Evolutionary conservation across 345 rosid genomes (phyloP).

Genomic region (Draba incana): DNA sequence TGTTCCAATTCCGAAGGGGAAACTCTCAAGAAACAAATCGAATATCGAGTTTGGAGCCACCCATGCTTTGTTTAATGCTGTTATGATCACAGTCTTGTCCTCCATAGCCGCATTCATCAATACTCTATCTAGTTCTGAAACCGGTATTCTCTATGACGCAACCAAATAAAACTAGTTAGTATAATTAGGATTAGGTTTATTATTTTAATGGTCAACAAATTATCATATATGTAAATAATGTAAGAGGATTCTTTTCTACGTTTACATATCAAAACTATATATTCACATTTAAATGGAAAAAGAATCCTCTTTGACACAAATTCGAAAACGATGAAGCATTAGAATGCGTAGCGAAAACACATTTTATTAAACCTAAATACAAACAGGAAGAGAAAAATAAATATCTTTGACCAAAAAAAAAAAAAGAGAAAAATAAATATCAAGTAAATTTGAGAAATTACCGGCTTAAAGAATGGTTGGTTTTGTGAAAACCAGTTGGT

Average conservation of each 20-base stretch:
- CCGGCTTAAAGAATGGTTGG: neutral
- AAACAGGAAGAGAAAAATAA: neutral
- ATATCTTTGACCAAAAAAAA: too few relatives aligned
- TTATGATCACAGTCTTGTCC: slow-evolving; percentile 58
- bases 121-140: slow-evolving; percentile 30
- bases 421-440: neutral
- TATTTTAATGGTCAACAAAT: too few relatives aligned
- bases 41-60: slow-evolving; percentile 50
- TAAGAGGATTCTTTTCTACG: too few relatives aligned
- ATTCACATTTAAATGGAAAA: too few relatives aligned
- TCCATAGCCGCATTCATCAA: slow-evolving; percentile 32
- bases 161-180: neutral
- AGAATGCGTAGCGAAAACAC: too few relatives aligned
- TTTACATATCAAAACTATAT: too few relatives aligned
- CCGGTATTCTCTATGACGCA: neutral
- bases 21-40: slow-evolving; percentile 62
- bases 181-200: neutral
- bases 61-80: slow-evolving; percentile 53
- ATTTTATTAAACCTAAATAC: too few relatives aligned
- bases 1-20: slow-evolving; percentile 49
- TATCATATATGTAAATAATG: too few relatives aligned
- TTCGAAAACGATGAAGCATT: too few relatives aligned
- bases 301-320: too few relatives aligned
- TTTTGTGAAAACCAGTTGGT: slow-evolving; percentile 16
- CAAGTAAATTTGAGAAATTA: neutral